Percentiles rank a stretch among this genome's conserved stretches.
These are phyloP conservation scores for Xylaria multiplex DNA, from an alignment of 2,329 filamentous ascomycete species.

Conservation along the genomic window DNA sequence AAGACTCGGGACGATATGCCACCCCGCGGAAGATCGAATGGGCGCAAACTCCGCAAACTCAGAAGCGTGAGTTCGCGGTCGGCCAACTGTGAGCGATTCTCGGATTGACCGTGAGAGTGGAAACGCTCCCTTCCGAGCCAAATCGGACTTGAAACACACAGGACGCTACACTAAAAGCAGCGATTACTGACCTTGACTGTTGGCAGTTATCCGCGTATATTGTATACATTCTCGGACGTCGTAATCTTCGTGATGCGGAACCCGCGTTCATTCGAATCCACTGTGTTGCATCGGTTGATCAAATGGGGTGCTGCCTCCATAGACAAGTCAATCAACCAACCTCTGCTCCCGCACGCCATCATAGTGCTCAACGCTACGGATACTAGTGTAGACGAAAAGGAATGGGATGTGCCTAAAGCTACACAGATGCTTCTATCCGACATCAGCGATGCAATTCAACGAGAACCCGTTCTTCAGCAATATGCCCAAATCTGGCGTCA, in stretches of 20 bases:
- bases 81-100: constrained; percentile 44
- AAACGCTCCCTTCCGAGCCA: too few relatives aligned
- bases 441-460: constrained; percentile 49
- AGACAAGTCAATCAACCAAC: constrained; percentile 65
- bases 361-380: constrained; percentile 62
- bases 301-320: constrained; percentile 62
- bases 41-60: constrained; percentile 49
- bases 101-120: too few relatives aligned
- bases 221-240: constrained; percentile 59
- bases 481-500: constrained; percentile 56
- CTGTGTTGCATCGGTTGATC: constrained; percentile 55
- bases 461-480: constrained; percentile 51
- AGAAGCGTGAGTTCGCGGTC: constrained; percentile 53
- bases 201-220: constrained; percentile 53
- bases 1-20: constrained; percentile 39
- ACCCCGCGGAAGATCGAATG: constrained; percentile 46
- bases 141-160: too few relatives aligned
- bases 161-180: too few relatives aligned
- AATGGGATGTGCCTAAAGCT: constrained; percentile 56
- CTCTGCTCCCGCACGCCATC: constrained; percentile 63
- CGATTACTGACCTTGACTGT: too few relatives aligned
- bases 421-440: constrained; percentile 53
- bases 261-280: constrained; percentile 54
- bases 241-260: constrained; percentile 58
- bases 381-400: constrained; percentile 49